phyloP scores from a whole-genome alignment of 768 basidiomycete species.

The Termitomyces sp. region DNA sequence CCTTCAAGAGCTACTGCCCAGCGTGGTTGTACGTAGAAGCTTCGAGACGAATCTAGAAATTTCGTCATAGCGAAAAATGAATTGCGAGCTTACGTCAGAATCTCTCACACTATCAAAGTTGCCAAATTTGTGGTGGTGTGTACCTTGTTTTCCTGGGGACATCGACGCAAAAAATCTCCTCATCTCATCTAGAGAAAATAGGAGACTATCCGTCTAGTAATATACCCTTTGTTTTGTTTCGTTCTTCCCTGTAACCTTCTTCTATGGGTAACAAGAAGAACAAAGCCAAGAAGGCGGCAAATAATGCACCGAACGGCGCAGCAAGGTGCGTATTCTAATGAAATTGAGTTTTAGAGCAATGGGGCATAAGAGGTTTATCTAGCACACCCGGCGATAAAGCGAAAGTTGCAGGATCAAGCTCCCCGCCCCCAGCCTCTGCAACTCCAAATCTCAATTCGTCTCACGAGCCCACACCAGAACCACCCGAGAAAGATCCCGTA shows the following conservation, averaged over 20 bases:
- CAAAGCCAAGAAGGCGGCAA: conserved; percentile 22
- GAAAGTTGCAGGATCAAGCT: conserved; percentile 16
- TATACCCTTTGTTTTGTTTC: conserved; percentile 10
- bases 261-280: conserved; percentile 23
- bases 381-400: conserved; percentile 5
- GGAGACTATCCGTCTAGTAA: conserved; percentile 1
- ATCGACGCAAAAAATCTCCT: background rate
- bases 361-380: background rate
- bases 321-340: conserved; percentile 8
- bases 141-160: background rate
- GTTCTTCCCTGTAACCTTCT: background rate
- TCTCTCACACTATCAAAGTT: background rate
- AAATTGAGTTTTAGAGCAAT: background rate
- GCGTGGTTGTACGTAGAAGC: background rate
- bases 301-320: conserved; percentile 11
- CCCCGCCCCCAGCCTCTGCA: conserved; percentile 11
- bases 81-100: background rate
- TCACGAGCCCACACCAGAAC: conserved; percentile 24
- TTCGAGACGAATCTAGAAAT: background rate
- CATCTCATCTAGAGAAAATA: background rate
- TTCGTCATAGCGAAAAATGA: background rate
- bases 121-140: background rate
- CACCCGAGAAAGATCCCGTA: conserved; percentile 34
- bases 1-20: no score
- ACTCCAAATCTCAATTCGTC: conserved; percentile 15